Percentiles rank a stretch among this genome's conserved stretches.
Conservation (phyloP, 495 filamentous ascomycete genomes). For the Neurospora tetrasperma region DNA sequence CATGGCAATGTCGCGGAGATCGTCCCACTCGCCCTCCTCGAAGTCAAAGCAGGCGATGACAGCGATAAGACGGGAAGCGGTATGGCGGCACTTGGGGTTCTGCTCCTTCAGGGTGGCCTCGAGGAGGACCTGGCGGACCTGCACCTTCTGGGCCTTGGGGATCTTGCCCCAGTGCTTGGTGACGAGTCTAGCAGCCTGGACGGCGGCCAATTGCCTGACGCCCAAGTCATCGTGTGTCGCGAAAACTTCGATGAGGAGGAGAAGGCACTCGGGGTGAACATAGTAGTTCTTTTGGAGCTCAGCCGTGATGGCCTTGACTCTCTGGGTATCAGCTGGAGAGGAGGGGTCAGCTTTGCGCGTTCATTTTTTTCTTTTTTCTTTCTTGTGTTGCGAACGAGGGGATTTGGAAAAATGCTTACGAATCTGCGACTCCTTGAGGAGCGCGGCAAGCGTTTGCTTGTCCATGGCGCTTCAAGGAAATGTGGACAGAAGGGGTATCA, state of each 20-base stretch:
- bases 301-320: constrained; percentile 81
- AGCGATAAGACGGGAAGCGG: constrained; percentile 77
- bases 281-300: constrained; percentile 88
- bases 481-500: constrained; percentile 21
- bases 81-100: constrained; percentile 65
- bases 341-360: constrained; percentile 2
- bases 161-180: constrained; percentile 77
- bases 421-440: constrained; percentile 64
- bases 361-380: neutral
- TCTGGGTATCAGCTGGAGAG: constrained; percentile 58
- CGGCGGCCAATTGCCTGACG: constrained; percentile 79
- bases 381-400: constrained; percentile 10
- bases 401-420: constrained; percentile 44
- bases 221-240: constrained; percentile 59
- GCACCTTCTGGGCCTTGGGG: constrained; percentile 47
- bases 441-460: constrained; percentile 60
- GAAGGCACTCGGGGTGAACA: constrained; percentile 68
- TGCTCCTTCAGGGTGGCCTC: constrained; percentile 71
- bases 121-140: constrained; percentile 71
- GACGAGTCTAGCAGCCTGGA: constrained; percentile 73
- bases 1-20: constrained; percentile 64
- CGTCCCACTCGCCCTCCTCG: constrained; percentile 75
- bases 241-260: constrained; percentile 75
- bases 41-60: constrained; percentile 80
- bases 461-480: constrained; percentile 44